A percentile compares a stretch with the other conserved stretches of the same genome.
Conservation (phyloP, 1,139 yeast species). For the Magnusiomyces suaveolens region DNA sequence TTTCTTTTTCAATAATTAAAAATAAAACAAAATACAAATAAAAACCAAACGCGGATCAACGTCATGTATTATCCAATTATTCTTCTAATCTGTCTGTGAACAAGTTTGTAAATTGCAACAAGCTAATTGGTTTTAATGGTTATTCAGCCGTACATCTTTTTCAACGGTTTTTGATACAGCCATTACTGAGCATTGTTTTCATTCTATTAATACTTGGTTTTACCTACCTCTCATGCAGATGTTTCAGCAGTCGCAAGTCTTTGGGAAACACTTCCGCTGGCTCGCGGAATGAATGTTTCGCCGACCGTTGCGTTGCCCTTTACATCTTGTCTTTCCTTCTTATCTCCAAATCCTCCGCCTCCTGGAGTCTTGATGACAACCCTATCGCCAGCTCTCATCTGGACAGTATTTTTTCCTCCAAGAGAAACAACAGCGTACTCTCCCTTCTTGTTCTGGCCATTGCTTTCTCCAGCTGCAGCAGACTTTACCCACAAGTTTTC, state of each 20-base stretch:
- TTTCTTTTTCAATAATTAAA: no score
- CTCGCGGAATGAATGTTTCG: slow-evolving; percentile 10
- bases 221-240: slow-evolving; percentile 9
- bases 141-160: no score
- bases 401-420: slow-evolving; percentile 51
- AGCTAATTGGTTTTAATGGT: no score
- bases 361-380: slow-evolving; percentile 45
- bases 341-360: slow-evolving; percentile 36
- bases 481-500: slow-evolving; percentile 43
- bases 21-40: no score
- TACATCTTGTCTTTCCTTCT: slow-evolving; percentile 6
- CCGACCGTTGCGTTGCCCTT: not conserved
- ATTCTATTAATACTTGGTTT: not conserved
- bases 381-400: slow-evolving; percentile 45
- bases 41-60: no score
- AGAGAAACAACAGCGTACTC: slow-evolving; percentile 33
- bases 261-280: slow-evolving; percentile 12
- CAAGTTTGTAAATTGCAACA: no score
- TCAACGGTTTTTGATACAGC: not conserved
- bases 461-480: not conserved
- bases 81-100: no score
- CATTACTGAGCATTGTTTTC: not conserved
- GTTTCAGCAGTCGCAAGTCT: slow-evolving; percentile 8
- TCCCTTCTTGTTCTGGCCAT: slow-evolving; percentile 20
- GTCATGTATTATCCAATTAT: no score